Evolutionary conservation across 768 basidiomycete species (phyloP).

Genomic region (Mycena belliarum): DNA sequence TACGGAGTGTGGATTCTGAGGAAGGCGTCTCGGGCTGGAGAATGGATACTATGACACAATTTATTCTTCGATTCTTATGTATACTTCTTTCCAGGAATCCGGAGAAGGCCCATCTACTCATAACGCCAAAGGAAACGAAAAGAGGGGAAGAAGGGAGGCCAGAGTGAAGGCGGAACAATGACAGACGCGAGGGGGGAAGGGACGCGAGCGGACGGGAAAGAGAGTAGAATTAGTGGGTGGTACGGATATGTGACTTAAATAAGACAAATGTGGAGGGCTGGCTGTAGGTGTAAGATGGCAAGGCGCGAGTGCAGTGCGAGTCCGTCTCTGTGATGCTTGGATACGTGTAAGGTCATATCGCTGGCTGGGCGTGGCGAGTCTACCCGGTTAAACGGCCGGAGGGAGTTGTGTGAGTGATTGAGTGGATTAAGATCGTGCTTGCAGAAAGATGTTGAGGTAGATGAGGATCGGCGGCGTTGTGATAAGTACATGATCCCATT

Average conservation of each 20-base stretch:
- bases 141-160: not conserved
- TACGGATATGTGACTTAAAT: slow-evolving; percentile 21
- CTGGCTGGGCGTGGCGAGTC: slow-evolving; percentile 19
- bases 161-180: not conserved
- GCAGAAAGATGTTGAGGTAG: slow-evolving; percentile 16
- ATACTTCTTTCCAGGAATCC: slow-evolving; percentile 11
- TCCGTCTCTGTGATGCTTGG: slow-evolving; percentile 16
- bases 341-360: slow-evolving; percentile 20
- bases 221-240: slow-evolving; percentile 17
- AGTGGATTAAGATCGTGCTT: slow-evolving; percentile 15
- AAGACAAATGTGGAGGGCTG: slow-evolving; percentile 6
- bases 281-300: slow-evolving; percentile 8
- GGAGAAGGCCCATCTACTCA: slow-evolving; percentile 13
- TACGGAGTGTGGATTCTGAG: no score
- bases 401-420: slow-evolving; percentile 13
- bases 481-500: slow-evolving; percentile 27
- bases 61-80: slow-evolving; percentile 20
- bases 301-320: slow-evolving; percentile 21
- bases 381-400: slow-evolving; percentile 6
- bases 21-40: no score
- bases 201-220: not conserved
- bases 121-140: slow-evolving; percentile 11
- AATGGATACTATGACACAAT: no score
- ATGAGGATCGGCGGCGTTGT: slow-evolving; percentile 6
- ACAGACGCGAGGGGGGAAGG: slow-evolving; percentile 10